Evolutionary conservation across 352 stramenopile species (phyloP), one percentile per base, ranked within the genome.

Genomic region (Globisporangium polare): DNA sequence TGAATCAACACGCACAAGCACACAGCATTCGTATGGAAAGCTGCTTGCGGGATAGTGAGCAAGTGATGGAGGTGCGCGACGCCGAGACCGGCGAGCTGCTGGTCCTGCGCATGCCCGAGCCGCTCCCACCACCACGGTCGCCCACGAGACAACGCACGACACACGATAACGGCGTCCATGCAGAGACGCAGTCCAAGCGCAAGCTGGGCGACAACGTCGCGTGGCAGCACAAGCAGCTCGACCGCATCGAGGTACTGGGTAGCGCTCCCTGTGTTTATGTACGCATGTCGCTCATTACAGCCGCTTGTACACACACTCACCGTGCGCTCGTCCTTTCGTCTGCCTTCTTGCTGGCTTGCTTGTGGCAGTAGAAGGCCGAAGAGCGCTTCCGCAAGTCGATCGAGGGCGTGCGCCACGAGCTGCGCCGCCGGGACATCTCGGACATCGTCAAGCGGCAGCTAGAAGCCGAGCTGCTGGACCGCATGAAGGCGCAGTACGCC

Each of bases 61-160:
- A 41, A 2, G 35, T 18, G 17, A 74, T 77, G 43, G 52, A 83
- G 22, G 78, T 89, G 55, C 62, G 62, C 29, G 79, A 91, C 43
- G 79, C 79, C 46, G 82, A 91, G 70, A 91, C 78, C 1, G 79
- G 79, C 4, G 81, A 90, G 60, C 56, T 61, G 35, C 60, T 92
- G 29, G 65, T 80, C 42, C 20, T 89, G 20, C 26, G 3, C 20
- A 15, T n/a, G 13, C 49, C 64, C 26, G 31, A 43, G 45, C 41
- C 31, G 29, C 56, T 31, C 56, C 47, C 18, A 6, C 27, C 51
- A n/a, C 17, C 17, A n/a, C 18, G 20, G 13, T 58, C 41, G 13
- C 18, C 53, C 2, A 45, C 26, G 22, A 62, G 22, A 15, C 29
- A 33, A 33, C 18, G 22, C 51, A 29, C 47, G 18, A 41, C 15